These are phyloP conservation scores for Aspergillus melleus DNA, from an alignment of 2,329 filamentous ascomycete species.

Conservation along the genomic window DNA sequence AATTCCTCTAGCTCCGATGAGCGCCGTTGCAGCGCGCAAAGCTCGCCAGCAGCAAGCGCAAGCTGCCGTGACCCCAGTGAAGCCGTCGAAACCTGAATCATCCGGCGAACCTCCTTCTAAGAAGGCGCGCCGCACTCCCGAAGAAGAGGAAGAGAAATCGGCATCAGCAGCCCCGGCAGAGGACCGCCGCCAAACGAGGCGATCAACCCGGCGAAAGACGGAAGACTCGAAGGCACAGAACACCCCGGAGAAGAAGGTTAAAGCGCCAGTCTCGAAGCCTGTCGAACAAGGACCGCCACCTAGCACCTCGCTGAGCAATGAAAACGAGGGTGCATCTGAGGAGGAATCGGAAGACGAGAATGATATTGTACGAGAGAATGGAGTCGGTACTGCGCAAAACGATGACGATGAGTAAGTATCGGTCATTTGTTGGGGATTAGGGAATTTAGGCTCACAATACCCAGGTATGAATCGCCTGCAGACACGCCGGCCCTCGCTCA, in stretches of 20 bases:
- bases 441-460: conserved; percentile 15
- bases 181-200: conserved; percentile 17
- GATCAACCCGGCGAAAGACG: conserved; percentile 22
- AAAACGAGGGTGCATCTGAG: conserved; percentile 14
- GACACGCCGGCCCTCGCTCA: conserved; percentile 32
- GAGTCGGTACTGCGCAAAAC: conserved; percentile 23
- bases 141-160: conserved; percentile 16
- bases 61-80: conserved; percentile 18
- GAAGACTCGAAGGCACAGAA: conserved; percentile 14
- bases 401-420: conserved; percentile 28
- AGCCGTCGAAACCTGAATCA: conserved; percentile 18
- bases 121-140: conserved; percentile 29
- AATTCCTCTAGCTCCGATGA: conserved; percentile 35
- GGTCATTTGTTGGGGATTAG: not conserved
- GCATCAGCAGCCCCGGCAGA: conserved; percentile 16
- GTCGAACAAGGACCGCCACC: not conserved
- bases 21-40: conserved; percentile 45
- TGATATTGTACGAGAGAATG: conserved; percentile 21
- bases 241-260: conserved; percentile 10
- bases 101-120: conserved; percentile 37
- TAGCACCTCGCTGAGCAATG: not conserved
- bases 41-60: conserved; percentile 38
- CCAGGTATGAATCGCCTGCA: conserved; percentile 34
- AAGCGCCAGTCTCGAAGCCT: conserved; percentile 5
- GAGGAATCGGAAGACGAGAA: conserved; percentile 20